Base-by-base conservation (phyloP, 495 filamentous ascomycete genomes). In the Neurospora discreta region DNA sequence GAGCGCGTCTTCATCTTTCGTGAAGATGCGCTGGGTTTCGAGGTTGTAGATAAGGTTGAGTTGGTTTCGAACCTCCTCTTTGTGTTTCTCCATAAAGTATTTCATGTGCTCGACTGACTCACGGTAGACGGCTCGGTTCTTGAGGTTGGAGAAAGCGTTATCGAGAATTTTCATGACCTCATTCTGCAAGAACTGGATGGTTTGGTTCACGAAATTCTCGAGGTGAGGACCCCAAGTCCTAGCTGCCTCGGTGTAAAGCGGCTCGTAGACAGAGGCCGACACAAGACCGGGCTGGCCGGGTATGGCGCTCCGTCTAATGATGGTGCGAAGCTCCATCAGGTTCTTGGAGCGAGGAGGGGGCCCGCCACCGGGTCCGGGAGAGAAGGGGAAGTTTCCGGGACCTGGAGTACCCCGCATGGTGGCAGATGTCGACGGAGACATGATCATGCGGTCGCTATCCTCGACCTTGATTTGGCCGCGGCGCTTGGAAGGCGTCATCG, bases 281-380 rank as follows among this genome's bases (percentile, higher is more conserved):
- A 85, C 81, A 1, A 85, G 74, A 52, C 81, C 80, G 6, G 83
- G 84, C 73, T 84, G 81, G 3, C 84, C 84, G 10, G 83, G 83
- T 1, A 77, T 76, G 8, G 80, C 82, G 58, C 78, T 80, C n/a
- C 70, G 60, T 0, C 72, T 65, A 11, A 86, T 85, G 8, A 84
- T 71, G 0, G 68, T 52, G 0, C 82, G 80, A 30, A 86, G 81
- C 4, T 83, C 78, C 39, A 71, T 68, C 4, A 84, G 71, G 30
- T 71, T 79, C 30, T 71, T 70, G 9, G 70, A 70, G 2, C 33
- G 43, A 26, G 13, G 68, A 23, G 38, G 38, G 36, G 9, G 69
- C 16, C 44, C 52, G 16, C 44, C 52, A 15, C 52, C 52, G 16
- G 3, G 13, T 65, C 52, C 52, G 3, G 26, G 26, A 65, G 26